Evolutionary conservation across 1,139 yeast species (phyloP), one percentile per base, ranked within the genome.

Genomic region (Sugiyamaella japonica): DNA sequence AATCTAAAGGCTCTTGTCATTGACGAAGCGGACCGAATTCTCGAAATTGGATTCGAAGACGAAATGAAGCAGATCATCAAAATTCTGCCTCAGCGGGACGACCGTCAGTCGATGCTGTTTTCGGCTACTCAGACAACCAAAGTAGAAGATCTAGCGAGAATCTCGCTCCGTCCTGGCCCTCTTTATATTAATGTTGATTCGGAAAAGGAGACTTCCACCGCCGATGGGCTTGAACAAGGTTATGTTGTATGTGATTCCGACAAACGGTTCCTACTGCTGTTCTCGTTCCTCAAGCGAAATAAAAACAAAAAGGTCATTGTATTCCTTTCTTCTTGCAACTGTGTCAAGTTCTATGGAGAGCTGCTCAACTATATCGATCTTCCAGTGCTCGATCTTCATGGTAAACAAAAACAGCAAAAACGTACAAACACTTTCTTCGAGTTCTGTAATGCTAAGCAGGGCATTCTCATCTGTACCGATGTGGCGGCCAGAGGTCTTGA

Each of bases 41-140:
- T 93, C 69, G 98, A 93, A 73, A 90, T 90, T 68, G 99, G 99
- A 60, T 93, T 93, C 73, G 98, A 93, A 76, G 98, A 93, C 63
- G 98, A 93, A 77, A 93, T 93, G 98, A 87, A 82, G 72, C 98
- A 95, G 74, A 93, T 93, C 67, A 89, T 93, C 68, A 89, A 86
- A 73, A 89, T 95, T 60, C 77, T 95, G 68, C 99, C 99, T 48
- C 54, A 54, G 39, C 86, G 83, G 61, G 96, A 90, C 62, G 91
- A 87, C 63, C 86, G 99, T 74, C 99, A 93, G 73, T 81, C 97
- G 41, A 93, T 93, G 98, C 77, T 93, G 63, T 93, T 95, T 70
- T 90, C 98, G 13, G 99, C 99, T 50, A 93, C 99, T 0, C 99
- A 93, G 73, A 93, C 99, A 40, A 93, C 98, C 46, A 95, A 95